Base-by-base conservation (phyloP, 2,329 filamentous ascomycete genomes). In the Gaeumannomyces tritici region DNA sequence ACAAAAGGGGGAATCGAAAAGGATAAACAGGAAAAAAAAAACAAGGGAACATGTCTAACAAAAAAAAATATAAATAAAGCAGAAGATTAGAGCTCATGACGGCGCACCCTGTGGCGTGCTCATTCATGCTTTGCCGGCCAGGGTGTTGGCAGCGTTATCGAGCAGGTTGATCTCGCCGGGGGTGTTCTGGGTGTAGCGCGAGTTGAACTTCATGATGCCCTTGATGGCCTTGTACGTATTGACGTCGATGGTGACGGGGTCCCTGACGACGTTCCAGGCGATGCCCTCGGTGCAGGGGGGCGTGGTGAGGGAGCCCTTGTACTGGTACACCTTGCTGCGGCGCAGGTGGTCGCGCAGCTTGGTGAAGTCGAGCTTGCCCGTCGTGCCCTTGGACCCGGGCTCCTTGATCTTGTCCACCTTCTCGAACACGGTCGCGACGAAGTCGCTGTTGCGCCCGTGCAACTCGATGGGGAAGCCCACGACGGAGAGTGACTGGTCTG, bases 221-320 rank as follows among this genome's bases (percentile, higher is more conserved):
- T 84, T 83, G 63, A 83, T 79, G 56, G 72, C 73, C 66, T 80
- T 77, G 70, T 73, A 86, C 21, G 79, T 82, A 5, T 71, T 71
- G 21, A 81, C 75, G 66, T 77, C 73, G 65, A 86, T 72, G 47
- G 72, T 70, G 4, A 85, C 69, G 51, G 79, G 77, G 62, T 80
- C 67, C 64, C 76, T 73, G 65, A 79, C 79, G 55, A 85, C 72
- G 59, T 83, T 72, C 76, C 83, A 86, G 12, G 71, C 74, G 27
- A 87, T 74, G 29, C 79, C 79, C 71, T 87, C 83, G 21, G 76
- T 76, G 73, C 85, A 87, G 4, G 85, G 85, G 26, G 85, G 85
- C 0, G 84, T 87, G 55, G 85, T 88, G 58, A 88, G 75, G 24
- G 82, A 85, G 26, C 85, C 85, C 15, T 72, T 70, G 74, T 87